Base-by-base conservation (phyloP, 179 eudicot genomes). In the Sideroxylon spinosum region DNA sequence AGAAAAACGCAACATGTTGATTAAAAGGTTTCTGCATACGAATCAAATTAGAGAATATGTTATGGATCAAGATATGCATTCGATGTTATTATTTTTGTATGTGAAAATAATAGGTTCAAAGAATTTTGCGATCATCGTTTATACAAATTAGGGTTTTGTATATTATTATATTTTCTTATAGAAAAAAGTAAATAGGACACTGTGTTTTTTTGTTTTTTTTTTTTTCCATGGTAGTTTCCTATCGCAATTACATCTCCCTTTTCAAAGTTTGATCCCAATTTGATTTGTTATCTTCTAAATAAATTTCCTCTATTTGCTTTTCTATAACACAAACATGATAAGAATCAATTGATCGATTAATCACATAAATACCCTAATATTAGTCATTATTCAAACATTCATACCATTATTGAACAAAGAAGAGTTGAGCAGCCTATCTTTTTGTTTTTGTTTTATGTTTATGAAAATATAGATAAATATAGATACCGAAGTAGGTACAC, bases 351-450 rank as follows among this genome's bases (percentile, higher is more conserved):
- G 32, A 64, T 10, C 61, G 44, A 19, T 67, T 53, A 79, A 69
- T 57, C 26, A 60, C 48, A 37, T 6, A 37, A 3, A 3, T 6
- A 37, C 12, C 61, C 6, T n/a, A 56, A 9, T 14, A 37, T 37
- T 37, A 37, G 44, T 37, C 57, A 75, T 61, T 75, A 75, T 75
- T 75, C 68, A 75, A 76, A 19, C 71, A 74, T 67, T 68, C 29
- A 9, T 9, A 55, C 74, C 37, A 53, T 12, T 44, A 67, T 77
- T 68, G 53, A 77, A 77, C 65, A 77, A 56, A 77, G 44, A 68
- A 60, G 22, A 37, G 7, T 55, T 23, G 1, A 7, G 12, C 32
- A 55, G 28, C 37, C 79, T 2, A 28, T 20, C 29, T 19, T 32
- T 20, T 19, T 22, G 19, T 50, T 20, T 49, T 14, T n/a, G n/a